Evolutionary conservation across 768 basidiomycete genomes (phyloP).

Genomic region (Naematelia aurantialba): DNA sequence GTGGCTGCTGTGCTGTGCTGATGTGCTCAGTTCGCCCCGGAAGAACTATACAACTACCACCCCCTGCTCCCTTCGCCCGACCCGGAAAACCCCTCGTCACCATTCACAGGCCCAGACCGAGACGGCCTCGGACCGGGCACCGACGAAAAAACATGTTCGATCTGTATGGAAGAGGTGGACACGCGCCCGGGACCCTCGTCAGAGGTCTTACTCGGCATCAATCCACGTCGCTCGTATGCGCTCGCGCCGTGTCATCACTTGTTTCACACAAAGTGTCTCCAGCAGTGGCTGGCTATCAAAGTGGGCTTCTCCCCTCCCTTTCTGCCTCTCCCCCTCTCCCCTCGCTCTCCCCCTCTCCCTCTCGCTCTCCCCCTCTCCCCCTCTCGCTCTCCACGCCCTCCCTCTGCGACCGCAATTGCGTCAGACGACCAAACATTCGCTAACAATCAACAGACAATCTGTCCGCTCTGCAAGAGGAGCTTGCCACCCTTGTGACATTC

Average conservation of each 20-base stretch:
- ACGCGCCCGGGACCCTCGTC: conserved; percentile 52
- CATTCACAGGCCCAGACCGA: not conserved
- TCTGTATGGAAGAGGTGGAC: conserved; percentile 85
- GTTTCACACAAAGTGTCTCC: conserved; percentile 84
- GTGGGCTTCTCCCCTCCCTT: conserved; percentile 53
- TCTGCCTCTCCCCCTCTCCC: conserved; percentile 19
- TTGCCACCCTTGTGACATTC: conserved; percentile 66
- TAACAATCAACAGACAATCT: conserved; percentile 61
- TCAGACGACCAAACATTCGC: not conserved
- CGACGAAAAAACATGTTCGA: conserved; percentile 70
- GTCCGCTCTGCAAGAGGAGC: conserved; percentile 82
- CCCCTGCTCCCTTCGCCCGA: conserved; percentile 69
- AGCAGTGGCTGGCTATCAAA: conserved; percentile 54
- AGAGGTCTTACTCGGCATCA: conserved; percentile 50
- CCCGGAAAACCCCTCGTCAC: conserved; percentile 61
- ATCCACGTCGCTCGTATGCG: conserved; percentile 66
- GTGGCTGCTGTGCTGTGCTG: too few relatives aligned
- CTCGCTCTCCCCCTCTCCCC: not conserved
- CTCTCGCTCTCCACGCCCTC: not conserved
- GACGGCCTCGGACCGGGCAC: not conserved
- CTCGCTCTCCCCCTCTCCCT: conserved; percentile 7
- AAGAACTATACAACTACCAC: conserved; percentile 77
- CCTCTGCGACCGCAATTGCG: not conserved
- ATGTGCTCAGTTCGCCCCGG: conserved; percentile 63
- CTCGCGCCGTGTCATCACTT: conserved; percentile 84